phyloP scores from a whole-genome alignment of 805 yeast genomes.

The Sugiyamaella smithiae region DNA sequence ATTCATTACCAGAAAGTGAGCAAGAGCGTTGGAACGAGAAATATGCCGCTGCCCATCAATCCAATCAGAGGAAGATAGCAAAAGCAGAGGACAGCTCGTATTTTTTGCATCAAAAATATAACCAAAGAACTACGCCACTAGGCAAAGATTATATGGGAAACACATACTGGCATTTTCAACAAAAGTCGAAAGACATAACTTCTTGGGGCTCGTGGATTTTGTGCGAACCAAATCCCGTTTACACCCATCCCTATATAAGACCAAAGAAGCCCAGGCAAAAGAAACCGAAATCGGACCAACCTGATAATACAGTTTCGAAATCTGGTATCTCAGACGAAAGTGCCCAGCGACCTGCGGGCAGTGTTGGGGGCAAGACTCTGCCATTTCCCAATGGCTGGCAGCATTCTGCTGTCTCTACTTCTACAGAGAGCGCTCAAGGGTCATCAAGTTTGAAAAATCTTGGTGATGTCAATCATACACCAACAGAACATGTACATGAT shows the following conservation, averaged over 20 bases:
- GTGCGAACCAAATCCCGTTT: slow-evolving; percentile 26
- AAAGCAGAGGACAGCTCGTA: slow-evolving; percentile 30
- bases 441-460: too few species aligned
- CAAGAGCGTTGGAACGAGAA: slow-evolving; percentile 28
- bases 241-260: slow-evolving; percentile 13
- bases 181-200: slow-evolving; percentile 27
- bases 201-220: slow-evolving; percentile 38
- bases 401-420: neutral
- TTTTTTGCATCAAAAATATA: slow-evolving; percentile 29
- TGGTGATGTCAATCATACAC: too few species aligned
- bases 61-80: slow-evolving; percentile 27
- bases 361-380: neutral
- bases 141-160: slow-evolving; percentile 35
- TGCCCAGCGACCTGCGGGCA: neutral
- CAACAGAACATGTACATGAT: too few species aligned
- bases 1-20: slow-evolving; percentile 24
- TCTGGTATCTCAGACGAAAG: neutral
- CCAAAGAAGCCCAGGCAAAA: slow-evolving; percentile 2
- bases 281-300: neutral
- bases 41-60: slow-evolving; percentile 27
- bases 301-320: neutral
- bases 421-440: too few species aligned
- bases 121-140: slow-evolving; percentile 34
- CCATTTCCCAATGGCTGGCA: slow-evolving; percentile 3
- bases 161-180: slow-evolving; percentile 37